Conservation (phyloP, 2,329 filamentous ascomycete species). For the Colletotrichum costaricense region DNA sequence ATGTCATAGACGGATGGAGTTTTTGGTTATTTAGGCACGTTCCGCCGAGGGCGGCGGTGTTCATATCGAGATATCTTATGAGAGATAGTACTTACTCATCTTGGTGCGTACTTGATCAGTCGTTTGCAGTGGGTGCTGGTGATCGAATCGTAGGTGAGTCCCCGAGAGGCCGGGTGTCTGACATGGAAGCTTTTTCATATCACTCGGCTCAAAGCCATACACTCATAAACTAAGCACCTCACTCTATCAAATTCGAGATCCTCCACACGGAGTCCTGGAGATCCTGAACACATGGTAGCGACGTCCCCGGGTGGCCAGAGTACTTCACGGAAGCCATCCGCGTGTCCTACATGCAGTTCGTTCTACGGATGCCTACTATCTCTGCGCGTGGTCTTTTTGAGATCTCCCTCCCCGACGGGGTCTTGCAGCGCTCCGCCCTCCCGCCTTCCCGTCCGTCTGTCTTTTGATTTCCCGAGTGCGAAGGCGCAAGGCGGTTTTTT, state of each 20-base stretch:
- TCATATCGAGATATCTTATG: not conserved
- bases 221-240: not conserved
- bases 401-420: not conserved
- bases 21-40: not conserved
- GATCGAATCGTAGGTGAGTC: too few relatives aligned
- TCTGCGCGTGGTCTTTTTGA: not conserved
- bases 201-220: rapidly evolving
- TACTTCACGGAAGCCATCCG: too few relatives aligned
- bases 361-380: too few relatives aligned
- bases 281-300: too few relatives aligned
- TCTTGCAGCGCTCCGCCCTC: not conserved
- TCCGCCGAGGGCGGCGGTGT: not conserved
- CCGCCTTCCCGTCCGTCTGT: too few relatives aligned
- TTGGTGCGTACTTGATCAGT: not conserved
- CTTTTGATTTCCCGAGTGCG: conserved; percentile 8
- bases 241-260: too few relatives aligned
- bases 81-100: not conserved
- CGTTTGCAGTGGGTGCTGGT: too few relatives aligned
- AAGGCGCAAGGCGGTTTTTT: not conserved
- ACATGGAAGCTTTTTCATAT: not conserved
- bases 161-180: not conserved
- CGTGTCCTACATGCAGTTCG: too few relatives aligned
- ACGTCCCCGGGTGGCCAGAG: too few relatives aligned
- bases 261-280: too few relatives aligned
- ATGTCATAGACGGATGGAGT: conserved; percentile 6